A percentile compares a stretch with the other conserved stretches of the same genome.
phyloP scores from a whole-genome alignment of 768 basidiomycete genomes.

The Psilocybe azurescens region DNA sequence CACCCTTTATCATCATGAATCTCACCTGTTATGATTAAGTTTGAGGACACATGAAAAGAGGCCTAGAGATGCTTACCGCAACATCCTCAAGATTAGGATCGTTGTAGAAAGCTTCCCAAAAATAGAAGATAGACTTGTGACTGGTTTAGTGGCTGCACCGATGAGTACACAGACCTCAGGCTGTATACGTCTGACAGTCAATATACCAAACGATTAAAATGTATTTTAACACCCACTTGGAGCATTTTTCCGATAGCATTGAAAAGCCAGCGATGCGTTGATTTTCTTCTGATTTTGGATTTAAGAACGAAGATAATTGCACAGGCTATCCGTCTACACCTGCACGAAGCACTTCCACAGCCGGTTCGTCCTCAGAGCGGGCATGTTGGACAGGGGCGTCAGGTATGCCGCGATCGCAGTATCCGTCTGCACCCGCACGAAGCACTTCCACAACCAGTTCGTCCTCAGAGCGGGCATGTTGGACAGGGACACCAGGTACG shows the following conservation, averaged over 20 bases:
- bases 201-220: neutral
- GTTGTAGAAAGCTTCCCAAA: slow-evolving; percentile 93
- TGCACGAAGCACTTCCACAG: too few relatives aligned
- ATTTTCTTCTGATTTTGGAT: slow-evolving; percentile 97
- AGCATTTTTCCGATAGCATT: slow-evolving; percentile 89
- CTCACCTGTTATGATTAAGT: slow-evolving; percentile 48
- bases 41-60: slow-evolving; percentile 2
- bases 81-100: slow-evolving; percentile 78
- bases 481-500: too few relatives aligned
- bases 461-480: too few relatives aligned
- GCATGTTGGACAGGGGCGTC: too few relatives aligned
- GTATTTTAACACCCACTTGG: slow-evolving; percentile 49
- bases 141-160: slow-evolving; percentile 96
- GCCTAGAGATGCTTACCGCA: slow-evolving; percentile 56
- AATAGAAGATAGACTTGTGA: slow-evolving; percentile 93
- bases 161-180: slow-evolving; percentile 93
- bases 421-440: too few relatives aligned
- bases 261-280: slow-evolving; percentile 96
- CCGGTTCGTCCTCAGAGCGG: too few relatives aligned
- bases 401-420: too few relatives aligned
- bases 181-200: slow-evolving; percentile 37
- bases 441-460: too few relatives aligned
- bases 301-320: slow-evolving; percentile 92
- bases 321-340: slow-evolving; percentile 52
- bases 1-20: slow-evolving; percentile 97